These are phyloP conservation scores for Phaffomyces antillensis DNA, from an alignment of 805 yeast species.

Conservation along the genomic window DNA sequence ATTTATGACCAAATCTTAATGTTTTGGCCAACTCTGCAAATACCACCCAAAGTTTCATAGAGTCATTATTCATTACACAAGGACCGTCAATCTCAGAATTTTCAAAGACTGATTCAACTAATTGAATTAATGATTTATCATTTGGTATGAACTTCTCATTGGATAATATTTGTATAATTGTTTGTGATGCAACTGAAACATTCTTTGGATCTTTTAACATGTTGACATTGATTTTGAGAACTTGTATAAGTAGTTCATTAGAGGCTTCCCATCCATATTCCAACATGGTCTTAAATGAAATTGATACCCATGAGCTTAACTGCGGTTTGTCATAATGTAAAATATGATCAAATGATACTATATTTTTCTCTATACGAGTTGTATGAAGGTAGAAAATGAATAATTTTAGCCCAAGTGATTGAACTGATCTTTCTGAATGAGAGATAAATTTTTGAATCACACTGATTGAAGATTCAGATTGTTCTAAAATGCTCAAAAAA, in stretches of 20 bases:
- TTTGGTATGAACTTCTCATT: conserved; percentile 5
- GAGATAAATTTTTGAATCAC: conserved; percentile 14
- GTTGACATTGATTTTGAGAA: conserved; percentile 28
- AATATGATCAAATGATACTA: conserved; percentile 5
- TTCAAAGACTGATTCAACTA: conserved; percentile 44
- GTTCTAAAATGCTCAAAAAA: conserved; percentile 17
- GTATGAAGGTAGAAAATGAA: conserved; percentile 21
- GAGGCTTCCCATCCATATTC: conserved; percentile 16
- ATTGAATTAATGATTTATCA: conserved; percentile 38
- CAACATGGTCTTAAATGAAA: conserved; percentile 10
- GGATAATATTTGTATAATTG: conserved; percentile 16
- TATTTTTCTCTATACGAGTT: conserved; percentile 1
- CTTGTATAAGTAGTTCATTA: conserved; percentile 12
- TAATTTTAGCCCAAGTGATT: conserved; percentile 23
- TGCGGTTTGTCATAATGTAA: conserved; percentile 9
- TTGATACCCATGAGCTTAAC: conserved; percentile 15
- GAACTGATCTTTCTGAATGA: conserved; percentile 1
- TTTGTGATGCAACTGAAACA: conserved; percentile 22
- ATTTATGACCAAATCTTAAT: conserved; percentile 25
- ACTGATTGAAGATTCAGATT: conserved; percentile 23
- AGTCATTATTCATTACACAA: conserved; percentile 33
- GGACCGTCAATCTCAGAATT: conserved; percentile 61
- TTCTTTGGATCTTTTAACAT: conserved; percentile 21
- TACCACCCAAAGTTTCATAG: conserved; percentile 49
- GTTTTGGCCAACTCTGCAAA: conserved; percentile 31